Conservation (phyloP, 768 basidiomycete genomes). For the Udeniomyces megalosporus region DNA sequence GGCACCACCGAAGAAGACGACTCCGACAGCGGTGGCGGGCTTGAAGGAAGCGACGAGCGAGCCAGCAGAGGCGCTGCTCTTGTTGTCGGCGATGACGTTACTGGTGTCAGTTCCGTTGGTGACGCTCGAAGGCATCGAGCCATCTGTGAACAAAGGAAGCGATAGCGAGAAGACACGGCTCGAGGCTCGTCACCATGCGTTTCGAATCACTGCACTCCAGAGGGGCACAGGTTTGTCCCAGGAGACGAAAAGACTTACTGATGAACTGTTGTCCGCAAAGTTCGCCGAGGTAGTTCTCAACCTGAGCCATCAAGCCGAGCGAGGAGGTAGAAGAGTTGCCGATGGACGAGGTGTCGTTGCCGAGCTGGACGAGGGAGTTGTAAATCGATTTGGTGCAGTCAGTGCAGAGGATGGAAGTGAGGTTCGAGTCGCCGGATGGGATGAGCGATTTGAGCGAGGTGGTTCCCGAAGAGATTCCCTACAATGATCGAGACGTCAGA, state of each 20-base stretch:
- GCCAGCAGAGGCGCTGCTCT: no score
- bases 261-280: not conserved
- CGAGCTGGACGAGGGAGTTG: not conserved
- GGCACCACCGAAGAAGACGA: no score
- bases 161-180: no score
- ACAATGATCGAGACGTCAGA: not conserved
- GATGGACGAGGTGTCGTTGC: not conserved
- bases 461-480: not conserved
- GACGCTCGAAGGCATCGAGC: no score
- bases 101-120: no score
- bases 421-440: not conserved
- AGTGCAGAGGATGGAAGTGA: not conserved
- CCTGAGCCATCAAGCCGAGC: not conserved
- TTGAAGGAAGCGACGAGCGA: no score
- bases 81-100: no score
- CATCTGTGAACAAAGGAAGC: no score
- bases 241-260: not conserved
- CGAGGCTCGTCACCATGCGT: no score
- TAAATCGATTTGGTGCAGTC: conserved; percentile 1
- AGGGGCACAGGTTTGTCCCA: no score
- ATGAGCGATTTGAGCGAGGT: not conserved
- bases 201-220: no score
- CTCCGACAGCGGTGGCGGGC: no score
- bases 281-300: not conserved
- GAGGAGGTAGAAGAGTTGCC: not conserved